Evolutionary conservation across 2,329 filamentous ascomycete genomes (phyloP), one percentile per base, ranked within the genome.

Genomic region (Ilyonectria sp.): DNA sequence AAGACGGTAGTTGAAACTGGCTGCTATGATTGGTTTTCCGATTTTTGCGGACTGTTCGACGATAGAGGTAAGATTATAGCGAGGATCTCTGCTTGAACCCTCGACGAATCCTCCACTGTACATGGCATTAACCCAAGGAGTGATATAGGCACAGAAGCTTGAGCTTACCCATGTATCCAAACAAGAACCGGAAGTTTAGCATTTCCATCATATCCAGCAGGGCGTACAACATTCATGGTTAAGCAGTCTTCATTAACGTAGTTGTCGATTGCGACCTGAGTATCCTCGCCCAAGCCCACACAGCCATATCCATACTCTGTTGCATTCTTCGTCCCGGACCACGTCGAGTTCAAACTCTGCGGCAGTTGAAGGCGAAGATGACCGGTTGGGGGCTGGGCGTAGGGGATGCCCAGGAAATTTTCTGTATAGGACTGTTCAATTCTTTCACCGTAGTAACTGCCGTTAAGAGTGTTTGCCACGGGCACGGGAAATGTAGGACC

Each of bases 151-250:
- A 15, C 33, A 2, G 13, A 37, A 5, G 33, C 7, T 11, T 15
- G 13, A 15, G 7, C 33, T 37, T 37, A 37, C 33, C 70, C 70
- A 2, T 72, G 70, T 2, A 72, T 67, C 64, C 64, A 72, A 1
- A 72, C 64, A 1, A 69, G 64, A 1, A 72, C 65, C 1, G 70
- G 70, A 0, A 72, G 70, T 1, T 1, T 44, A 17, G 4, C 63
- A 17, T 0, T 15, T 0, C 1, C 10, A 37, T 37, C 26, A 26
- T 26, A 15, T 0, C 7, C 17, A 1, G 63, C 33, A 6, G 69
- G 70, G 0, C 70, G 67, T 13, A 70, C 55, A 29, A 72, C 47
- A 2, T 72, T 72, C 0, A 72, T 29, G 6, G 70, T 60, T 2
- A 72, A 56, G 29, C 70, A 72, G 2, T 72, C 64, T 4, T 37